Percentiles rank a stretch among this genome's conserved stretches.
These are phyloP conservation scores for Xerophyta viscosa DNA, from an alignment of 106 monocot species.

Conservation along the genomic window DNA sequence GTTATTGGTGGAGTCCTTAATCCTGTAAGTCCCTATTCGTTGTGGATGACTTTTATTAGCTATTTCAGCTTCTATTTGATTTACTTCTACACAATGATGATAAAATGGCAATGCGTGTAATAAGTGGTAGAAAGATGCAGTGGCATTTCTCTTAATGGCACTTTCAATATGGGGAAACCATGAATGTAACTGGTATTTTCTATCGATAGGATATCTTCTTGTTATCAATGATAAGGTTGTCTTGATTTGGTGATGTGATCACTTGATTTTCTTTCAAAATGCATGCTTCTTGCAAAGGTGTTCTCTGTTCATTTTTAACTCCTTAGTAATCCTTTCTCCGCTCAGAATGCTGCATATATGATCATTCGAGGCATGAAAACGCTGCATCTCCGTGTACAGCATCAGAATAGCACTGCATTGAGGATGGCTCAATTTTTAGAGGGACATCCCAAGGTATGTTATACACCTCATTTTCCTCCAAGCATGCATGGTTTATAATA, in stretches of 20 bases:
- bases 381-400: conserved; percentile 86
- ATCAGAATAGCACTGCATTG: conserved; percentile 85
- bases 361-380: conserved; percentile 96
- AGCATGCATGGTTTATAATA: too few species aligned
- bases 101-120: too few species aligned
- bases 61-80: too few species aligned
- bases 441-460: conserved; percentile 90
- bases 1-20: conserved; percentile 87
- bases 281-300: not conserved
- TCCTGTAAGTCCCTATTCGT: conserved; percentile 54
- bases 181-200: too few species aligned
- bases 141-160: too few species aligned
- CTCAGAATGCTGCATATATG: conserved; percentile 87
- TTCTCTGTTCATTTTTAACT: not conserved
- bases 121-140: too few species aligned
- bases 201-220: too few species aligned
- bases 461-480: too few species aligned
- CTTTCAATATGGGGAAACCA: too few species aligned
- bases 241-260: too few species aligned
- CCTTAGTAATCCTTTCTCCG: not conserved
- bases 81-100: too few species aligned
- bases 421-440: conserved; percentile 99
- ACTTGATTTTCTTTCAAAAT: not conserved
- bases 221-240: too few species aligned
- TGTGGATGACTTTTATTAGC: not conserved